phyloP scores from a whole-genome alignment of 352 stramenopile genomes.

The Globisporangium heterothallicum region DNA sequence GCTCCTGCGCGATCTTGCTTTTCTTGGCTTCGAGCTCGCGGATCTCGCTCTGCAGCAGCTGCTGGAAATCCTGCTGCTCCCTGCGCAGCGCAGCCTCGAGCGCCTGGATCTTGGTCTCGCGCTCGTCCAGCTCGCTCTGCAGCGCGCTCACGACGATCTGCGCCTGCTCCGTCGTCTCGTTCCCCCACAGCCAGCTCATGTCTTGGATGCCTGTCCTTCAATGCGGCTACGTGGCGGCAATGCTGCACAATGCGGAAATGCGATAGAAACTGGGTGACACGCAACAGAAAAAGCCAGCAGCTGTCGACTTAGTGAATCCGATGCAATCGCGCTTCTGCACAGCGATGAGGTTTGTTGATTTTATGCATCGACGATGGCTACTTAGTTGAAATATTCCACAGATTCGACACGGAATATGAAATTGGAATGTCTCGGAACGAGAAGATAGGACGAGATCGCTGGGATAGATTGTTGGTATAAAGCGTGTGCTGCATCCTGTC shows the following conservation, averaged over 20 bases:
- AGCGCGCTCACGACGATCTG: slow-evolving; percentile 80
- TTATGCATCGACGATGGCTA: too few relatives aligned
- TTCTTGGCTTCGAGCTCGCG: slow-evolving; percentile 57
- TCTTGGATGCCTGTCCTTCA: background rate
- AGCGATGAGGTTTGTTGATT: too few relatives aligned
- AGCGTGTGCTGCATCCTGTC: too few relatives aligned
- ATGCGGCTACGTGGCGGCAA: background rate
- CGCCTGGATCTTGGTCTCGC: slow-evolving; percentile 74
- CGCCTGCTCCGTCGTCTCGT: slow-evolving; percentile 82
- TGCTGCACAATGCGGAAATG: too few relatives aligned
- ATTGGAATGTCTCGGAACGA: too few relatives aligned
- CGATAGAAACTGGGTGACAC: background rate
- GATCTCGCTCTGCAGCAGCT: slow-evolving; percentile 56
- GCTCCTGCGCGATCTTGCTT: slow-evolving; percentile 17
- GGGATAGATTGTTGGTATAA: too few relatives aligned
- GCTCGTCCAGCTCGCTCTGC: slow-evolving; percentile 77
- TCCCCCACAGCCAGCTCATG: slow-evolving; percentile 83
- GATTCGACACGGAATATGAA: too few relatives aligned
- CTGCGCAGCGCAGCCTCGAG: slow-evolving; percentile 65
- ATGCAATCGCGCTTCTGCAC: too few relatives aligned
- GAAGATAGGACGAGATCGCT: too few relatives aligned
- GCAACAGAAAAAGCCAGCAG: slow-evolving; percentile 7
- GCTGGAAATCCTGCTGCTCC: slow-evolving; percentile 69
- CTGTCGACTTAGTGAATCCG: background rate
- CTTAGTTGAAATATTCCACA: background rate